Evolutionary conservation across 345 rosid genomes (phyloP).

Genomic region (Dovyalis caffra): DNA sequence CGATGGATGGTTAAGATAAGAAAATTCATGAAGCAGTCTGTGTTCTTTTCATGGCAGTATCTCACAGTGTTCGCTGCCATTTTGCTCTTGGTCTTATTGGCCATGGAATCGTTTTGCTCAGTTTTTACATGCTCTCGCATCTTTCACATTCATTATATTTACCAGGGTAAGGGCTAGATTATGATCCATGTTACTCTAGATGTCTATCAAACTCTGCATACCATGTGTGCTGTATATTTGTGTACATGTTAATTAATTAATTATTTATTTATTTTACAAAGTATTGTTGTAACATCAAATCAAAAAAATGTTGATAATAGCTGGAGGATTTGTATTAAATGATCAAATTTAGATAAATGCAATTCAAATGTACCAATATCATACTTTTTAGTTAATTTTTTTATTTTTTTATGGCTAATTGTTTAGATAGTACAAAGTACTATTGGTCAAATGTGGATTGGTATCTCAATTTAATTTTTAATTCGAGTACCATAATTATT

Average conservation of each 20-base stretch:
- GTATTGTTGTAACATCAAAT: not conserved
- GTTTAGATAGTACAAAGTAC: no score
- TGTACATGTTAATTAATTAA: not conserved
- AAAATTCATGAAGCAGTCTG: constrained; percentile 40
- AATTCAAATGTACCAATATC: no score
- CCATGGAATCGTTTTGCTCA: constrained; percentile 48
- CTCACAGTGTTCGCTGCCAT: constrained; percentile 49
- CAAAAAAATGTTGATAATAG: no score
- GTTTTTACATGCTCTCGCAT: constrained; percentile 26
- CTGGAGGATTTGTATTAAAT: no score
- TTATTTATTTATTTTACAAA: not conserved
- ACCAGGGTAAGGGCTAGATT: no score
- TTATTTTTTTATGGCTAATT: no score
- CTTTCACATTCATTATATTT: not conserved
- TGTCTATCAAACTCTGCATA: not conserved
- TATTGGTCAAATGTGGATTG: no score
- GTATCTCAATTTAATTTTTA: no score
- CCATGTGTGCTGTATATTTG: not conserved
- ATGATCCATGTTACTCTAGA: not conserved
- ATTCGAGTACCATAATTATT: no score
- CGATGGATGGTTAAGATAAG: constrained; percentile 53
- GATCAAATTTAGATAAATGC: no score
- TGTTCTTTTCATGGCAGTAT: constrained; percentile 66
- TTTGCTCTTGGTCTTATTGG: constrained; percentile 47
- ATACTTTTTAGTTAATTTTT: no score